Conservation (phyloP, 1,284 basidiomycete species). For the Leccinum cinnamomeum region DNA sequence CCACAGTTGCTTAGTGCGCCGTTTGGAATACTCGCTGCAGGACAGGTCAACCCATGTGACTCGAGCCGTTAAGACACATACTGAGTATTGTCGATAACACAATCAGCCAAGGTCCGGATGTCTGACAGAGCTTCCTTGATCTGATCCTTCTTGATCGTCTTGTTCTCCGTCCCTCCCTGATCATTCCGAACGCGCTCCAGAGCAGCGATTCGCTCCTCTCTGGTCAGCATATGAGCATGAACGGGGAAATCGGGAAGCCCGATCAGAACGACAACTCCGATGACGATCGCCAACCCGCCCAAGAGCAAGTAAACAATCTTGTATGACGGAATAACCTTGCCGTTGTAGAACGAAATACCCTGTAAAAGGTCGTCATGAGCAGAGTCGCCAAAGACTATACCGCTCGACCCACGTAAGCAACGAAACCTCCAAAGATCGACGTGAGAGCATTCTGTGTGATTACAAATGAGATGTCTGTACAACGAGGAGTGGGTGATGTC, state of each 20-base stretch:
- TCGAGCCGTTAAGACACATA: conserved; percentile 21
- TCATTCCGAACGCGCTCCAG: conserved; percentile 69
- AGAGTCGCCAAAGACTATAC: not conserved
- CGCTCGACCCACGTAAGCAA: conserved; percentile 52
- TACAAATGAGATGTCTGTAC: not conserved
- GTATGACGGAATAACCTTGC: conserved; percentile 49
- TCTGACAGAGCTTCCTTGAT: conserved; percentile 60
- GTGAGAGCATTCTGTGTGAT: conserved; percentile 55
- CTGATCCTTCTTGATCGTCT: conserved; percentile 59
- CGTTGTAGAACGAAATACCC: conserved; percentile 60
- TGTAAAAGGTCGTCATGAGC: conserved; percentile 19
- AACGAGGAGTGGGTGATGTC: conserved; percentile 1
- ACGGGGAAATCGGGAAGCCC: conserved; percentile 70
- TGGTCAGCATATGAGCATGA: conserved; percentile 54
- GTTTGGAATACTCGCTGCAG: conserved; percentile 59
- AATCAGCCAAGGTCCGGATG: conserved; percentile 67
- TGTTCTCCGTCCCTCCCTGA: conserved; percentile 63
- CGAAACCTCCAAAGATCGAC: conserved; percentile 63
- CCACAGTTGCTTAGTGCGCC: conserved; percentile 66
- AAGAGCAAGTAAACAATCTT: conserved; percentile 65
- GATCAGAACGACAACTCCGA: conserved; percentile 56
- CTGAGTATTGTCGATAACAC: conserved; percentile 58
- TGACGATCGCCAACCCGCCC: conserved; percentile 58
- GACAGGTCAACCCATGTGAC: conserved; percentile 13
- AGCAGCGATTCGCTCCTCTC: conserved; percentile 61